Percentiles rank a stretch among this genome's conserved stretches.
Conservation (phyloP, 2,329 filamentous ascomycete genomes). For the Penicillium sclerotiorum region DNA sequence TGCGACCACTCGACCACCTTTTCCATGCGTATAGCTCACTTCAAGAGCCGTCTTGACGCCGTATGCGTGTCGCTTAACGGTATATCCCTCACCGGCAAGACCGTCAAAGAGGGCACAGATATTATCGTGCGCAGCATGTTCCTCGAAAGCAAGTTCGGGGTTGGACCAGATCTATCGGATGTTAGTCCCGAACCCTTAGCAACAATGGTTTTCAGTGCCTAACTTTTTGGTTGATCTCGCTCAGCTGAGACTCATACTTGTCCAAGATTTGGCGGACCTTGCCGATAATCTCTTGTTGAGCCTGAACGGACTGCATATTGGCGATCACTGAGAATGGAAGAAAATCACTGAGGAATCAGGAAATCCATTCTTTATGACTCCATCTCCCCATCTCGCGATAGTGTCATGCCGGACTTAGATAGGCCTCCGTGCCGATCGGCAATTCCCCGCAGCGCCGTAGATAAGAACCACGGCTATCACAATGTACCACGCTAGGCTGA, state of each 20-base stretch:
- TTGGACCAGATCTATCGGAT: slow-evolving; percentile 19
- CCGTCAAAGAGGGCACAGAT: slow-evolving; percentile 19
- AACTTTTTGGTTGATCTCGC: slow-evolving; percentile 26
- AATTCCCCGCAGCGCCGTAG: slow-evolving; percentile 5
- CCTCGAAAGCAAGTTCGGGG: slow-evolving; percentile 19
- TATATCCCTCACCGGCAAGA: slow-evolving; percentile 10
- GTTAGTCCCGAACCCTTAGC: too few species aligned
- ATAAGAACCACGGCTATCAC: neutral
- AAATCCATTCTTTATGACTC: neutral
- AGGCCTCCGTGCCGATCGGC: slow-evolving; percentile 12
- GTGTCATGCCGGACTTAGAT: neutral
- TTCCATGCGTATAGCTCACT: slow-evolving; percentile 27
- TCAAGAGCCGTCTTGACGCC: slow-evolving; percentile 14
- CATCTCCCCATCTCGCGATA: neutral
- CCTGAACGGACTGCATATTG: slow-evolving; percentile 5
- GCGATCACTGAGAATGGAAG: neutral
- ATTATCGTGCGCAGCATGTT: slow-evolving; percentile 19
- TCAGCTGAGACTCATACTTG: slow-evolving; percentile 22
- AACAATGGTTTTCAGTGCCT: too few species aligned
- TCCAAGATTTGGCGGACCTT: slow-evolving; percentile 11
- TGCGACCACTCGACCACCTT: slow-evolving; percentile 29
- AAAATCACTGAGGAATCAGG: neutral
- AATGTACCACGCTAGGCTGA: too few species aligned
- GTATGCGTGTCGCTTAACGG: slow-evolving; percentile 15
- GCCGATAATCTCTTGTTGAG: slow-evolving; percentile 9